Evolutionary conservation across 2,329 filamentous ascomycete species (phyloP).

Genomic region (Aspergillaceae sp.): DNA sequence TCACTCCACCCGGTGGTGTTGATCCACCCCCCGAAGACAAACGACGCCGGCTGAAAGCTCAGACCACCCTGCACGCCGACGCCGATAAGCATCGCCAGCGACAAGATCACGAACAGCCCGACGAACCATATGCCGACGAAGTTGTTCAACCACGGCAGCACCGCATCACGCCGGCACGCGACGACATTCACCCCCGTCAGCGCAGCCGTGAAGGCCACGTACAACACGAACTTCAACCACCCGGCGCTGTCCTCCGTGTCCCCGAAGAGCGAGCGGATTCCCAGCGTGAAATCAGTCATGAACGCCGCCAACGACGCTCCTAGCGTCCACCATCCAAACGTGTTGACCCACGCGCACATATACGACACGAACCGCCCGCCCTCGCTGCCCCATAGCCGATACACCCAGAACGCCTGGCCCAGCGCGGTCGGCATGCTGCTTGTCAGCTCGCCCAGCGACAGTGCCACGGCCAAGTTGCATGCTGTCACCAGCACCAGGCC

Average conservation of each 20-base stretch:
- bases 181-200: constrained; percentile 46
- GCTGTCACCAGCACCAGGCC: constrained; percentile 45
- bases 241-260: constrained; percentile 41
- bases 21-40: constrained; percentile 47
- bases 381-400: constrained; percentile 32
- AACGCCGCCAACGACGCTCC: constrained; percentile 50
- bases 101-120: constrained; percentile 45
- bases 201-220: constrained; percentile 41
- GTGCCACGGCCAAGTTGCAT: constrained; percentile 47
- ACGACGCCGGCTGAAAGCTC: constrained; percentile 41
- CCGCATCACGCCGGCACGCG: constrained; percentile 42
- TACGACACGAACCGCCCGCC: constrained; percentile 46
- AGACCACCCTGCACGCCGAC: constrained; percentile 41
- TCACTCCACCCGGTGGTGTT: constrained; percentile 47
- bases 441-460: constrained; percentile 49
- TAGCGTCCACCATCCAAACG: constrained; percentile 52
- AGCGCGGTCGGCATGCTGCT: constrained; percentile 53
- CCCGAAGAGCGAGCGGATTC: constrained; percentile 49
- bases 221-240: constrained; percentile 50
- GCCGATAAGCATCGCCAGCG: constrained; percentile 44
- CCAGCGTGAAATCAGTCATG: constrained; percentile 50
- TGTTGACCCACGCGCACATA: constrained; percentile 54
- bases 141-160: constrained; percentile 48
- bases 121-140: constrained; percentile 48
- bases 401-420: constrained; percentile 53